Evolutionary conservation across 192 early-diverging fungal species (phyloP), one percentile per base, ranked within the genome.

Genomic region (Kappamyces sp.): DNA sequence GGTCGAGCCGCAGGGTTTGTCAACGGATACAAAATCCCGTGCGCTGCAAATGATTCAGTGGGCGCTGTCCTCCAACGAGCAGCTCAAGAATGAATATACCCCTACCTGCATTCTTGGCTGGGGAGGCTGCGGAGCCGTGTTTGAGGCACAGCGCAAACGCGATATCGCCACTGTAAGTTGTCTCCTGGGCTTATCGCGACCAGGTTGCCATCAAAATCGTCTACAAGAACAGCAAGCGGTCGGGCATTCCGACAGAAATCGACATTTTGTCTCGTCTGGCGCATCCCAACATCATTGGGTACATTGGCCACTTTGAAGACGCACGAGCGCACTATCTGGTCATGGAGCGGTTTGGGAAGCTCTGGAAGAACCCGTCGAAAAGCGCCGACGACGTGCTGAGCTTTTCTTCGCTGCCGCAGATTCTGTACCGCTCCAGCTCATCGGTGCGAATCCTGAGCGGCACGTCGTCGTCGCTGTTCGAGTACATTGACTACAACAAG

Each of bases 141-240:
- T 45, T 45, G 15, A 45, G 11, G 15, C 9, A 45, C n/a, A n/a
- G n/a, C n/a, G n/a, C n/a, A n/a, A n/a, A n/a, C n/a, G n/a, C n/a
- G n/a, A n/a, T n/a, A n/a, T n/a, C n/a, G n/a, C n/a, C n/a, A n/a
- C n/a, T n/a, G n/a, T n/a, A n/a, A n/a, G n/a, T n/a, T n/a, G n/a
- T n/a, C n/a, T n/a, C n/a, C n/a, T n/a, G n/a, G n/a, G n/a, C n/a
- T n/a, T n/a, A n/a, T 45, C n/a, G 32, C 32, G 8, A 5, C 22
- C 32, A 4, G 48, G 48, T 49, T 12, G 48, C 48, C 22, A 49
- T 49, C 22, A 49, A 49, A 12, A 49, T 49, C 48, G 32, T 49
- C 12, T 11, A 11, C 8, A 49, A 49, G 32, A 4, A 49, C 8
- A 49, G 5, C 22, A 4, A 22, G 5, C 22, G 15, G 48, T 8